Evolutionary conservation across 2,329 filamentous ascomycete species (phyloP), one percentile per base, ranked within the genome.

Genomic region (Colletotrichum camelliae): DNA sequence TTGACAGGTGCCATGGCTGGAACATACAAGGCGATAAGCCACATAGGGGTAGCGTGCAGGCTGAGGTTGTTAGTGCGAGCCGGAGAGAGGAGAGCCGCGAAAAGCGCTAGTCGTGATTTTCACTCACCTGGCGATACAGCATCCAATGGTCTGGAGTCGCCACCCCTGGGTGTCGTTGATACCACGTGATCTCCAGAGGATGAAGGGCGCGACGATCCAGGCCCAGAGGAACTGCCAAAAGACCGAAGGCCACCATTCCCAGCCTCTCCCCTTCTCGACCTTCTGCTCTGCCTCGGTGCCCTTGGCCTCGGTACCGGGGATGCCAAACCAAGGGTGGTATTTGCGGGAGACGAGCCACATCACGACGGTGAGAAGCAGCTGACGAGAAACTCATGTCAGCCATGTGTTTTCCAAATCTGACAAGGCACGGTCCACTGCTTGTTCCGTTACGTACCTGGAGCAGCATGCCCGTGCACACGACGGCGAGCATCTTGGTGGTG

Each of bases 221-320:
- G 91, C 88, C 91, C 91, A 93, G 72, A 91, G 83, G 67, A 92
- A 86, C 78, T 93, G 92, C 91, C 91, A 93, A 68, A 92, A 86
- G 60, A 92, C 88, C 0, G 91, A 92, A 1, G 91, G 91, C 85
- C 91, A 90, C 90, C 93, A 95, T 85, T 95, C 93, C 88, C 90
- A 93, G 10, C 93, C 93, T 21, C 85, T 83, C 67, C 84, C 82
- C 78, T 88, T 87, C 48, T 84, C 82, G 27, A 86, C 84, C 70
- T 86, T 86, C 62, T 87, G 83, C 57, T 91, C 88, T 77, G 88
- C 88, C 16, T 87, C 85, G 2, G 89, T 91, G 48, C 90, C 90
- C 18, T 83, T 82, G 70, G 93, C 89, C 77, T 93, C 93, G 35
- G 91, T 92, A 70, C 91, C 90, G 4, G 91, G 89, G 31, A 92